Evolutionary conservation across 2,329 filamentous ascomycete genomes (phyloP), one percentile per base, ranked within the genome.

Genomic region (Alternaria sp.): DNA sequence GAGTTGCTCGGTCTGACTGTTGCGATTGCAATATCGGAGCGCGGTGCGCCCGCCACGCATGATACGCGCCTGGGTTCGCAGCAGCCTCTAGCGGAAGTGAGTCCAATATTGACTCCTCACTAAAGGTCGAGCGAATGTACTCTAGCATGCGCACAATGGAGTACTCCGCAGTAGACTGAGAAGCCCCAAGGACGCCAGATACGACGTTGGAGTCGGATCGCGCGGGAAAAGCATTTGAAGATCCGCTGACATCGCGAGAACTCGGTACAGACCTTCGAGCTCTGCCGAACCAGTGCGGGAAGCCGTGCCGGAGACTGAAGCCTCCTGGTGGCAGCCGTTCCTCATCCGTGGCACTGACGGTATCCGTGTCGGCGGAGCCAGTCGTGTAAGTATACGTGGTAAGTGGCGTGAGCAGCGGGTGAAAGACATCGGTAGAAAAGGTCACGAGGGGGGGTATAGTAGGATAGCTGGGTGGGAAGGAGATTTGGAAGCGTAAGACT

Each of bases 311-410:
- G 54, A 98, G 83, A 73, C 92, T 97, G 82, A 97, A 97, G 0
- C 93, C 92, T 2, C 95, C 96, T 0, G 95, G 94, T 0, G 94
- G 92, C 56, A 97, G 83, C 14, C 92, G 86, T 76, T 96, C 92
- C 33, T 93, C 90, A 71, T 97, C 93, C 2, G 89, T 91, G 9
- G 93, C 92, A 77, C 92, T 95, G 65, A 94, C 90, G 0, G 92
- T 93, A 51, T 92, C 92, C 65, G 89, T 90, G 65, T 92, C 88
- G 37, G 91, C 88, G 61, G 78, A 78, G 25, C 91, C 90, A 65
- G 92, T 94, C 45, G 93, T 92, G 83, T 97, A 96, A 76, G 93
- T 96, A 81, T 97, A 96, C 4, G 93, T 97, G n/a, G 94, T 97
- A 65, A 96, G 86, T 41, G 96, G 94, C 8, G 94, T 94, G 70